Conservation (phyloP, 139 green algal genomes). For the Chlorella sp. region DNA sequence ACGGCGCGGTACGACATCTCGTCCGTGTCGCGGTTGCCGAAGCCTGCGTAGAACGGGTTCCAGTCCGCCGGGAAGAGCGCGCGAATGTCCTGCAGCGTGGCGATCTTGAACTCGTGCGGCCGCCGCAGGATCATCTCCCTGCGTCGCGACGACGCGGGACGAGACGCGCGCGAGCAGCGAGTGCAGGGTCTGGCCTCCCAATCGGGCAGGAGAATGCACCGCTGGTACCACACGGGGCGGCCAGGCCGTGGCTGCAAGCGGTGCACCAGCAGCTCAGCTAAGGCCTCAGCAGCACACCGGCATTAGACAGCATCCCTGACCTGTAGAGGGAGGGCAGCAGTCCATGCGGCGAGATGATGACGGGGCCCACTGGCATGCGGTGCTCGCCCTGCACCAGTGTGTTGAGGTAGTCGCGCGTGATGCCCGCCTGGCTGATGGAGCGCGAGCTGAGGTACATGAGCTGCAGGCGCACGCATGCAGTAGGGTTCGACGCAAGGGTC, state of each 20-base stretch:
- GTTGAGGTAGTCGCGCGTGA: constrained; percentile 89
- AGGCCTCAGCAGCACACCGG: no score
- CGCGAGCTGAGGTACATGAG: constrained; percentile 77
- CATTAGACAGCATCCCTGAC: no score
- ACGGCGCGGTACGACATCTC: constrained; percentile 73
- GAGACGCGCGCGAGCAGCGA: no score
- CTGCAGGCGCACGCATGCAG: constrained; percentile 10
- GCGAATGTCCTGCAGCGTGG: constrained; percentile 72
- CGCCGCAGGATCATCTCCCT: constrained; percentile 77
- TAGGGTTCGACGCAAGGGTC: no score
- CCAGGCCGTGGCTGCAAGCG: no score
- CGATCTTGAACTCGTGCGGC: constrained; percentile 97
- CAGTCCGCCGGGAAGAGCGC: constrained; percentile 78
- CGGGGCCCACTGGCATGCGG: constrained; percentile 72
- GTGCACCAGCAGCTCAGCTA: no score
- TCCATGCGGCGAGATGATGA: constrained; percentile 93
- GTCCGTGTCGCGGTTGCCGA: constrained; percentile 93
- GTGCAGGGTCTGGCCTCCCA: no score
- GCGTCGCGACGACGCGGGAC: no score
- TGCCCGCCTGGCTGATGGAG: constrained; percentile 77
- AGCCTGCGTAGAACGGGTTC: constrained; percentile 91
- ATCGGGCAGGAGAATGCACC: no score
- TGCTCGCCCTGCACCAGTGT: constrained; percentile 72
- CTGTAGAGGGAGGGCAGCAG: constrained; percentile 88
- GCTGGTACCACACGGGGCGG: no score